Evolutionary conservation across 305 asterid genomes (phyloP), one percentile per base, ranked within the genome.

Genomic region (Fraxinus sp.): DNA sequence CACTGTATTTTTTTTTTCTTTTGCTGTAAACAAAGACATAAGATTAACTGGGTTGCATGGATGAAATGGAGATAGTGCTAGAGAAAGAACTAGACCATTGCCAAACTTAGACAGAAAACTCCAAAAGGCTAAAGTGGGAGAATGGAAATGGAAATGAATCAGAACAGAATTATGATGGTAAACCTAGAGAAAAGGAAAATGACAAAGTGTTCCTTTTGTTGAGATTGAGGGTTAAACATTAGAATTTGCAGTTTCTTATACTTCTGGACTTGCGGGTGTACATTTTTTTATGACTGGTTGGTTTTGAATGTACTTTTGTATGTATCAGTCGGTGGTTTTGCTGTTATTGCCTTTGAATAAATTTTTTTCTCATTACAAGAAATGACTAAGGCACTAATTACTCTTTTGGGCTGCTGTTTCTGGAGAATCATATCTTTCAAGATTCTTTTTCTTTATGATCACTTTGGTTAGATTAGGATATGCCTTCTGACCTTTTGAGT

Each of bases 231-330:
- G 55, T 80, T 46, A 77, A 30, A 35, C 64, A 55, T n/a, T 14
- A 55, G 64, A 66, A 32, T 82, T 26, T 39, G 74, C 73, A 52
- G 5, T 66, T 52, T 66, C 28, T 70, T 26, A 39, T 28, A 77
- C 36, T 75, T 73, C 77, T 49, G 73, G 77, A 68, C 5, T 57
- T 75, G 52, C 55, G 10, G 52, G 20, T 55, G 3, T 59, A 20
- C 70, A 59, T 6, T 68, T 30, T 81, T 20, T 4, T 7, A 77
- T 71, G 76, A 57, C 37, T 75, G 24, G 82, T 72, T 33, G 66
- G 20, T 77, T 33, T 77, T 81, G 80, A 71, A 57, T 22, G 18
- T 64, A 41, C 77, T 80, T 83, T 46, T 74, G 82, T 79, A 36
- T 36, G 28, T 82, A 68, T 62, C 71, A 68, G 75, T 37, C 57